These are phyloP conservation scores for Suillus clintonianus DNA, from an alignment of 768 basidiomycete species.

Conservation along the genomic window DNA sequence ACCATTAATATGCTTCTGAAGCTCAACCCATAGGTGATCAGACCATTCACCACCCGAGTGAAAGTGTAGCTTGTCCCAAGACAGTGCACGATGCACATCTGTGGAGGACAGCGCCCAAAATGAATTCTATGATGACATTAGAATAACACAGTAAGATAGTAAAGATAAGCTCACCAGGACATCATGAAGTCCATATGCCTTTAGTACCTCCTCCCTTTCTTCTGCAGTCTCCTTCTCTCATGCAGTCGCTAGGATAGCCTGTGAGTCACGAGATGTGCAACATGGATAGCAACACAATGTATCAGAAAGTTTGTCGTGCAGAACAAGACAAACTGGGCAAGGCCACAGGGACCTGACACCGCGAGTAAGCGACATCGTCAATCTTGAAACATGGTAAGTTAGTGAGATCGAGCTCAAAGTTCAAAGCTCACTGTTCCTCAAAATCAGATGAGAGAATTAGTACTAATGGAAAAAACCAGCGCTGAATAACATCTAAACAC, in stretches of 20 bases:
- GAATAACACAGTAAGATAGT: background rate
- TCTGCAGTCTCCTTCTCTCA: slow-evolving; percentile 10
- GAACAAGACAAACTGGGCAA: slow-evolving; percentile 40
- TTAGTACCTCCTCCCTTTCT: slow-evolving; percentile 18
- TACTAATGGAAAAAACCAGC: no score
- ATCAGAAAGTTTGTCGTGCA: slow-evolving; percentile 22
- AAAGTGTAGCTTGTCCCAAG: slow-evolving; percentile 43
- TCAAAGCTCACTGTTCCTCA: no score
- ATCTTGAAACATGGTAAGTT: no score
- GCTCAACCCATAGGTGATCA: slow-evolving; percentile 1
- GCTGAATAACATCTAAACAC: no score
- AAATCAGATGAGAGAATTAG: no score
- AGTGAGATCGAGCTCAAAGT: no score
- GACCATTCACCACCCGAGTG: slow-evolving; percentile 13
- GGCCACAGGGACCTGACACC: slow-evolving; percentile 29
- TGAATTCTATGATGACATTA: slow-evolving; percentile 19
- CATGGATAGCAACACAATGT: slow-evolving; percentile 12
- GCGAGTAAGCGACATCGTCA: slow-evolving; percentile 19
- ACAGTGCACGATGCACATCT: slow-evolving; percentile 35
- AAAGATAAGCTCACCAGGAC: slow-evolving; percentile 11
- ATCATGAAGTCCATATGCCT: slow-evolving; percentile 13
- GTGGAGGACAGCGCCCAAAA: slow-evolving; percentile 38
- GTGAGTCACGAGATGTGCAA: slow-evolving; percentile 13
- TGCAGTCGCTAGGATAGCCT: slow-evolving; percentile 7
- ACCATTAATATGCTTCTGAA: slow-evolving; percentile 21